Evolutionary conservation across 2,329 filamentous ascomycete species (phyloP).

Genomic region (Ophiostoma quercus): DNA sequence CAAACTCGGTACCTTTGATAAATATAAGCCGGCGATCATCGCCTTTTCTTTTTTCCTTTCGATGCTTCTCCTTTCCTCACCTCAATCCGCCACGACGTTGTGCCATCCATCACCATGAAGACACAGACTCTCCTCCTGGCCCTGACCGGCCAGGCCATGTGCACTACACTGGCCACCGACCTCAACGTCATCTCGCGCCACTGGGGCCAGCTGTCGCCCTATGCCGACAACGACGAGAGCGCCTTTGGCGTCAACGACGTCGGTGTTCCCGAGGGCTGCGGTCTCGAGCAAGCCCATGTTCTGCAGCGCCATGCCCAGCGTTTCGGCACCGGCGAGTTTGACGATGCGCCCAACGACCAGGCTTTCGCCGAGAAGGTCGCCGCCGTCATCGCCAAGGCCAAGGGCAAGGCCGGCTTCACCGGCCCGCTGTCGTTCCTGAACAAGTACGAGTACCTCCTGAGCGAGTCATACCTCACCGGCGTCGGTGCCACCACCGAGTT

Average conservation of each 20-base stretch:
- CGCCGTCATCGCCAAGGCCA: conserved; percentile 36
- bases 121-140: conserved; percentile 7
- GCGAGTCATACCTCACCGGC: conserved; percentile 43
- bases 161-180: conserved; percentile 30
- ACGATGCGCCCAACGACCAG: conserved; percentile 47
- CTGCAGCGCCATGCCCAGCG: conserved; percentile 52
- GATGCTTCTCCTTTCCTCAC: background rate
- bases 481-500: conserved; percentile 48
- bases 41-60: background rate
- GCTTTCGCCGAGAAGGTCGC: conserved; percentile 45
- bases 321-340: conserved; percentile 40
- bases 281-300: conserved; percentile 49
- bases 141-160: conserved; percentile 14
- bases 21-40: background rate
- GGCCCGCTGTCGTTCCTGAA: conserved; percentile 52
- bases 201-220: conserved; percentile 46
- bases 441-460: conserved; percentile 44
- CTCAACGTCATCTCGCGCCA: conserved; percentile 32
- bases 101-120: conserved; percentile 1
- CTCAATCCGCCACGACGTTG: background rate
- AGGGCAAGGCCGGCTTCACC: conserved; percentile 28
- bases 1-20: background rate
- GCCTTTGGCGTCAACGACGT: conserved; percentile 45
- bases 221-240: conserved; percentile 42
- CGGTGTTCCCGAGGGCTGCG: conserved; percentile 49